Evolutionary conservation across 257 asterid species (phyloP).

Genomic region (Misopates orontium): DNA sequence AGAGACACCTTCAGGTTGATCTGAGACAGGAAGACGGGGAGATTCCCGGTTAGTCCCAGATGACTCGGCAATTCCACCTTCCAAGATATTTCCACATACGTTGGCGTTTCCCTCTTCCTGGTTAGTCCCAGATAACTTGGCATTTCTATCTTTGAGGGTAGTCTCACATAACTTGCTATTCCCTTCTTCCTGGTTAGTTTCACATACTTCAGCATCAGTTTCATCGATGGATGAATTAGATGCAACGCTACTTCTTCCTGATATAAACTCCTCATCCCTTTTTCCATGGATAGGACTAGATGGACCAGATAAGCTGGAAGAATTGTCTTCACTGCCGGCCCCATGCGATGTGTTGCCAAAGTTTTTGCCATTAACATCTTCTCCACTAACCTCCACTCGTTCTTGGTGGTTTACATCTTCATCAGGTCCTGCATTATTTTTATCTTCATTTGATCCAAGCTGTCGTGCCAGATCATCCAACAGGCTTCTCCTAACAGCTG

Average conservation of each 20-base stretch:
- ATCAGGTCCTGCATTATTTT: slow-evolving; percentile 26
- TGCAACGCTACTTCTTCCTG: slow-evolving; percentile 62
- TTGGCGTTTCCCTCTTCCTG: too few relatives aligned
- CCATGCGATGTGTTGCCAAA: slow-evolving; percentile 31
- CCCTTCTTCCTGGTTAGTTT: background rate
- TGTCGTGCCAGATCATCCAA: slow-evolving; percentile 65
- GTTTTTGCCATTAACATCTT: slow-evolving; percentile 29
- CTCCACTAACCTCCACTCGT: slow-evolving; percentile 10
- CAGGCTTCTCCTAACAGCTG: slow-evolving; percentile 67
- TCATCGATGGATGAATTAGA: slow-evolving; percentile 53
- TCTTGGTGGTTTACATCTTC: slow-evolving; percentile 36
- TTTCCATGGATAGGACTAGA: slow-evolving; percentile 44
- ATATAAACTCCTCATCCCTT: slow-evolving; percentile 40
- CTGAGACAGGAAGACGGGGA: slow-evolving; percentile 42
- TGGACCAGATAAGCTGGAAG: slow-evolving; percentile 47
- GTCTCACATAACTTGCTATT: background rate
- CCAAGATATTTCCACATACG: too few relatives aligned
- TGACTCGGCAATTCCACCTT: background rate
- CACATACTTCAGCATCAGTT: slow-evolving; percentile 28
- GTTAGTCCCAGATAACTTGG: slow-evolving; percentile 10
- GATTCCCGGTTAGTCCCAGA: slow-evolving; percentile 34
- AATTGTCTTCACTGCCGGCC: slow-evolving; percentile 49
- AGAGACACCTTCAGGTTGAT: slow-evolving; percentile 35
- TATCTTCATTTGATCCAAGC: slow-evolving; percentile 55
- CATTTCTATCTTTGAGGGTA: background rate